Evolutionary conservation across 331 rosid species (phyloP).

Genomic region (Malus hybrid): DNA sequence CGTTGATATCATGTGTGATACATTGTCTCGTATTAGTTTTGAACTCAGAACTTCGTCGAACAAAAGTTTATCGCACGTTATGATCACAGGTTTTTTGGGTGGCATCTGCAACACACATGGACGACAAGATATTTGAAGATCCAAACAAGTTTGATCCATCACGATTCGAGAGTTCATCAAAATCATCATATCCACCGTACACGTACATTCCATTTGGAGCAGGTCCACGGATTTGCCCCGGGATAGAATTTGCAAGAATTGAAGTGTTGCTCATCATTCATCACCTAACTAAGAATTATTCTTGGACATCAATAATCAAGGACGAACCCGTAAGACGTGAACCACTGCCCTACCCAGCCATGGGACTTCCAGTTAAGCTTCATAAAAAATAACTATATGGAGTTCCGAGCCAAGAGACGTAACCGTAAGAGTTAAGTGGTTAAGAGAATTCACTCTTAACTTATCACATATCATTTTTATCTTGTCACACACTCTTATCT

Average conservation of each 20-base stretch:
- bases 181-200: background rate
- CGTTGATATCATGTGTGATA: too few relatives aligned
- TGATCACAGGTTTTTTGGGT: conserved; percentile 4
- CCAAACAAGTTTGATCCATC: conserved; percentile 8
- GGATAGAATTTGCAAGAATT: conserved; percentile 4
- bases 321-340: background rate
- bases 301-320: background rate
- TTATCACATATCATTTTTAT: too few relatives aligned
- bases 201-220: conserved; percentile 13
- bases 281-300: background rate
- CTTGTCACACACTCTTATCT: too few relatives aligned
- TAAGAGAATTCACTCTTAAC: too few relatives aligned
- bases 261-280: conserved; percentile 7
- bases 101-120: conserved; percentile 2
- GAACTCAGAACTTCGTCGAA: too few relatives aligned
- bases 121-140: conserved; percentile 6
- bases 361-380: conserved; percentile 3
- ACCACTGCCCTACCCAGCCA: conserved; percentile 5
- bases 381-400: background rate
- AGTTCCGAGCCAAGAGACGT: too few relatives aligned
- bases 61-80: too few relatives aligned
- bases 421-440: too few relatives aligned
- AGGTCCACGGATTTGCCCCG: background rate
- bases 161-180: background rate
- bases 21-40: too few relatives aligned